Evolutionary conservation across 2,329 filamentous ascomycete species (phyloP), one percentile per base, ranked within the genome.

Genomic region (Graphilbum ipis-grandicollis): DNA sequence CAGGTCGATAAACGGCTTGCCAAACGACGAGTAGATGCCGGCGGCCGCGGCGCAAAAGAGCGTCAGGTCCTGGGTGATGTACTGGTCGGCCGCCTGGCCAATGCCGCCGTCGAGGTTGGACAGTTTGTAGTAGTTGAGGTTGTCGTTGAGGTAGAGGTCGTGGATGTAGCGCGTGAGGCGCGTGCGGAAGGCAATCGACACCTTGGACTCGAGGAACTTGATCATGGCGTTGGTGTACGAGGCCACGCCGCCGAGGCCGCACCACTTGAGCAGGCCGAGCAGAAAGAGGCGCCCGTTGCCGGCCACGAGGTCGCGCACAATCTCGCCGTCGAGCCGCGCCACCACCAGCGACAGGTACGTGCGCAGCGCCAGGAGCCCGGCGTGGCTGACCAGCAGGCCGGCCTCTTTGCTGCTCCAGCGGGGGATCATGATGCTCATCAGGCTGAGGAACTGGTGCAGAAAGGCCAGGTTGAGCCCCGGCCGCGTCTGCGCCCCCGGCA

Each of bases 171-270:
- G 68, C 2, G 90, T 98, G 13, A 98, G 66, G 10, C 90, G 75
- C 5, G 90, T 98, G 31, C 90, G 77, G 67, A 98, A 98, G 25
- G 92, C 88, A 46, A 98, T 98, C 7, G 88, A 93, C 37, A 98
- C 85, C 62, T 98, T 98, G 35, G 83, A 88, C 57, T 98, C 88
- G 43, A 98, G 68, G 58, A 82, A 98, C 57, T 96, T 96, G 65
- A 98, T 98, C 80, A 92, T 94, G 38, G 88, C 85, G 56, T 98
- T 98, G 35, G 88, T 94, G 52, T 98, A 98, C 1, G 88, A 93
- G 9, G 86, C 88, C 44, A 96, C 76, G 3, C 81, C 83, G 31
- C 90, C 90, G 26, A 98, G 77, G 3, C 88, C 85, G 45, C 86
- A 85, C 90, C 90, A 98, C 65, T 96, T 94, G 34, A 78, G 55